A percentile compares a stretch with the other conserved stretches of the same genome.
These are phyloP conservation scores for Malbranchea zuffiana DNA, from an alignment of 2,329 filamentous ascomycete species.

Conservation along the genomic window DNA sequence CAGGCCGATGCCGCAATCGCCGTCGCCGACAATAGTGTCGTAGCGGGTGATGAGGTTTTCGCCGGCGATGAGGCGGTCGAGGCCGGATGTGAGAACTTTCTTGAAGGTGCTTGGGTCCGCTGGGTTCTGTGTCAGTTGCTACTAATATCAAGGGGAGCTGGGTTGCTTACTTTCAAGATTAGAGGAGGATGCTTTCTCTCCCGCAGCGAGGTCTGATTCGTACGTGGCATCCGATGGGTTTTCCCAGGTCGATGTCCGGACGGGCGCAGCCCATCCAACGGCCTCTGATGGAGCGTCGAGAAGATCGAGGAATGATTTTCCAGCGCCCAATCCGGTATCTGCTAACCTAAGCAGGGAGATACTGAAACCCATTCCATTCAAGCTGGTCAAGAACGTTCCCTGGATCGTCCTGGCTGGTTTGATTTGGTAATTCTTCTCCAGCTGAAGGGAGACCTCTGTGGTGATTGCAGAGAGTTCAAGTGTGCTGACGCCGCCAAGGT, in stretches of 20 bases:
- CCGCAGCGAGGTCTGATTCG: slow-evolving; percentile 26
- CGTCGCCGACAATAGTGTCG: slow-evolving; percentile 77
- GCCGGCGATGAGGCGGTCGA: slow-evolving; percentile 50
- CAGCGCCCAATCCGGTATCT: slow-evolving; percentile 46
- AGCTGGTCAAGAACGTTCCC: slow-evolving; percentile 60
- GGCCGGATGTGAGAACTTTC: slow-evolving; percentile 43
- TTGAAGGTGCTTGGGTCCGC: slow-evolving; percentile 29
- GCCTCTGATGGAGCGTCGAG: slow-evolving; percentile 58
- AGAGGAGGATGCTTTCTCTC: too few relatives aligned
- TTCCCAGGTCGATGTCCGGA: slow-evolving; percentile 50
- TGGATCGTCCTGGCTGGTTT: slow-evolving; percentile 51
- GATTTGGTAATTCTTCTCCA: slow-evolving; percentile 48
- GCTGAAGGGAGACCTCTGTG: slow-evolving; percentile 52
- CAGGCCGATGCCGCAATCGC: slow-evolving; percentile 78
- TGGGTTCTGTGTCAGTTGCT: too few relatives aligned
- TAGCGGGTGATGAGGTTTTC: slow-evolving; percentile 57
- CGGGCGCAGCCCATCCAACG: slow-evolving; percentile 54
- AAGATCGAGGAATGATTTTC: slow-evolving; percentile 50
- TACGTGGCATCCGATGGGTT: slow-evolving; percentile 34
- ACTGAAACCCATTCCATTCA: slow-evolving; percentile 62
- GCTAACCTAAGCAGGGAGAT: slow-evolving; percentile 54
- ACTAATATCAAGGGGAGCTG: too few relatives aligned
- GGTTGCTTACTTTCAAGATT: slow-evolving; percentile 40
- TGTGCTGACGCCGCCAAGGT: slow-evolving; percentile 56
- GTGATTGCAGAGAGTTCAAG: slow-evolving; percentile 58